Evolutionary conservation across 2,329 filamentous ascomycete species (phyloP).

Genomic region (Pseudogymnoascus pannorum): DNA sequence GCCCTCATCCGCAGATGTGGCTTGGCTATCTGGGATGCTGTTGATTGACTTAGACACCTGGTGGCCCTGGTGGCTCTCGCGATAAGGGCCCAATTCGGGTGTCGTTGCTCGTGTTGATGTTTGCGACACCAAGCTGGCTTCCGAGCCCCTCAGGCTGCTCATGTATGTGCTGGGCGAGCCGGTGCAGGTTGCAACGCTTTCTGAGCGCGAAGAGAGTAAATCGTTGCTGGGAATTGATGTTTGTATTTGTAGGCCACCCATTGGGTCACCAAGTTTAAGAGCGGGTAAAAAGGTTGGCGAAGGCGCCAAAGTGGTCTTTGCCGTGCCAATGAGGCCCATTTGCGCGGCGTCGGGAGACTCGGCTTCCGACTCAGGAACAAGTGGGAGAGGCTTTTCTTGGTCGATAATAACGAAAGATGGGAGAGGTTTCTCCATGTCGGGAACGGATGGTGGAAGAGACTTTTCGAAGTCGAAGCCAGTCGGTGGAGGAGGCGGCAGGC

Average conservation of each 20-base stretch:
- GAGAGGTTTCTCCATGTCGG: neutral
- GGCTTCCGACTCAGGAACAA: conserved; percentile 41
- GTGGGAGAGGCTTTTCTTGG: conserved; percentile 61
- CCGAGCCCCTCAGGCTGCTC: conserved; percentile 67
- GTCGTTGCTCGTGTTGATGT: conserved; percentile 84
- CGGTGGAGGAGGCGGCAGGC: conserved; percentile 38
- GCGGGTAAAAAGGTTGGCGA: conserved; percentile 4
- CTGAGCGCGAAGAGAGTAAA: conserved; percentile 46
- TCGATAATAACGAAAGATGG: conserved; percentile 34
- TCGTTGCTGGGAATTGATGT: neutral
- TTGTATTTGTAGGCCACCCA: conserved; percentile 1
- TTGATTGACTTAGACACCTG: conserved; percentile 61
- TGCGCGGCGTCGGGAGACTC: neutral
- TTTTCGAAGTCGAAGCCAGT: neutral
- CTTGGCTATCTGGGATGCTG: conserved; percentile 56
- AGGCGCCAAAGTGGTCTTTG: conserved; percentile 1
- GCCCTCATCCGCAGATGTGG: conserved; percentile 62
- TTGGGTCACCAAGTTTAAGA: neutral
- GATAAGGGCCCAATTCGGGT: conserved; percentile 49
- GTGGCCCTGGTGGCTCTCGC: conserved; percentile 25
- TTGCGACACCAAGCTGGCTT: conserved; percentile 70
- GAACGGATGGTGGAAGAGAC: neutral
- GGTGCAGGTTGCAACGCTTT: conserved; percentile 66
- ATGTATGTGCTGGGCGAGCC: conserved; percentile 73
- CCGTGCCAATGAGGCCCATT: conserved; percentile 4